phyloP scores from a whole-genome alignment of 345 rosid species.

The Eucalyptus melliodora region DNA sequence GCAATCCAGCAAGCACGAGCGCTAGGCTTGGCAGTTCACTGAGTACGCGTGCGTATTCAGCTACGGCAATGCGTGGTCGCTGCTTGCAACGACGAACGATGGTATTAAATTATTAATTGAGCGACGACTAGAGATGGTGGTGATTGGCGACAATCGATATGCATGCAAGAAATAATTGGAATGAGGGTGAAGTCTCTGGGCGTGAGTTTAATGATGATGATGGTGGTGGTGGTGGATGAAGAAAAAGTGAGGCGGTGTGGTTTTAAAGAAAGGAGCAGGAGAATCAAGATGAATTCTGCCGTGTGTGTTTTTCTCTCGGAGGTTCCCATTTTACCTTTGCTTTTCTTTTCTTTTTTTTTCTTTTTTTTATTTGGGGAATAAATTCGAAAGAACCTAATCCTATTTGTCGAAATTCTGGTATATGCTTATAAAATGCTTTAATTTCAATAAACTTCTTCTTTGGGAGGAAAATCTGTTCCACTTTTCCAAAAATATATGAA shows the following conservation, averaged over 20 bases:
- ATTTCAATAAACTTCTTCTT: no score
- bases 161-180: background rate
- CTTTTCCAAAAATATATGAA: no score
- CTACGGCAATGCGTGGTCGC: no score
- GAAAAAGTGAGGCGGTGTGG: background rate
- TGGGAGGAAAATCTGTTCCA: no score
- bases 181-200: background rate
- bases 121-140: background rate
- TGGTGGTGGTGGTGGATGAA: background rate
- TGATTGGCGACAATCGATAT: background rate
- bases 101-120: no score
- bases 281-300: background rate
- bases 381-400: background rate
- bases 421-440: no score
- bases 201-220: background rate
- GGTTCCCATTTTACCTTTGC: background rate
- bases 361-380: background rate
- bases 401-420: no score
- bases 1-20: background rate
- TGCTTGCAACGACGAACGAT: background rate
- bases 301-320: background rate
- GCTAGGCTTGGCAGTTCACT: background rate
- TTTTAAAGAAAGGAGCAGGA: background rate
- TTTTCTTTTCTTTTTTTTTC: background rate
- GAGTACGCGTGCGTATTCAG: no score